These are phyloP conservation scores for Aphanomyces astaci DNA, from an alignment of 352 stramenopile species.

Conservation along the genomic window DNA sequence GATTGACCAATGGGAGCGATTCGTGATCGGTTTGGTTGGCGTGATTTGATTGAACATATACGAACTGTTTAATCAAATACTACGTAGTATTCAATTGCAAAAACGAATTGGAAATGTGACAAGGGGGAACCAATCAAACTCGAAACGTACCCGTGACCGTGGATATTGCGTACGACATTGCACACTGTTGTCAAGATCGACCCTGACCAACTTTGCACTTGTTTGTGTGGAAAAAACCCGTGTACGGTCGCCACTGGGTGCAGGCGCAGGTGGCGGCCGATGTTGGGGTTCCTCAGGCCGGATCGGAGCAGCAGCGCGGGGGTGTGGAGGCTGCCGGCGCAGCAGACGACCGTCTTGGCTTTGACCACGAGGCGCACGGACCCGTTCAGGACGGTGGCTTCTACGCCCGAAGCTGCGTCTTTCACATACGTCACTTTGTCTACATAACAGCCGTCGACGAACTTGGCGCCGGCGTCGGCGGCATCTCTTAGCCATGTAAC, in stretches of 20 bases:
- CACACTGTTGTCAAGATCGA: conserved; percentile 31
- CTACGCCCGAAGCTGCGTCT: conserved; percentile 1
- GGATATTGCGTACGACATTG: conserved; percentile 19
- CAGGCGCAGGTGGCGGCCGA: conserved; percentile 28
- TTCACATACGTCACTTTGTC: conserved; percentile 9
- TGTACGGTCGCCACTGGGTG: conserved; percentile 27
- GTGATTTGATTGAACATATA: too few relatives aligned
- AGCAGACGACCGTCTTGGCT: conserved; percentile 22
- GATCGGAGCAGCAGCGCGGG: conserved; percentile 28
- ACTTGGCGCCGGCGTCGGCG: conserved; percentile 12
- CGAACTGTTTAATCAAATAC: too few relatives aligned
- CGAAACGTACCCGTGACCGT: conserved; percentile 19
- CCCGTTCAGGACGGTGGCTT: conserved; percentile 16
- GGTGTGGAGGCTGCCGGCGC: conserved; percentile 26
- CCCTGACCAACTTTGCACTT: conserved; percentile 24
- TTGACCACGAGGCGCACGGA: background rate
- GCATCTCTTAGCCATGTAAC: conserved; percentile 25
- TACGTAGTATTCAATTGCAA: too few relatives aligned
- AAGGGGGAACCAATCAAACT: too few relatives aligned
- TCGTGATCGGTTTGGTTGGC: too few relatives aligned
- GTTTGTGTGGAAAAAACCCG: conserved; percentile 22
- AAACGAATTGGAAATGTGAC: too few relatives aligned
- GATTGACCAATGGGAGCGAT: too few relatives aligned
- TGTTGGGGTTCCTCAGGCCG: conserved; percentile 29
- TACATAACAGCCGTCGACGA: conserved; percentile 18